These are phyloP conservation scores for Akebia trifoliata DNA, from an alignment of 164 flowering plant species.

Conservation along the genomic window DNA sequence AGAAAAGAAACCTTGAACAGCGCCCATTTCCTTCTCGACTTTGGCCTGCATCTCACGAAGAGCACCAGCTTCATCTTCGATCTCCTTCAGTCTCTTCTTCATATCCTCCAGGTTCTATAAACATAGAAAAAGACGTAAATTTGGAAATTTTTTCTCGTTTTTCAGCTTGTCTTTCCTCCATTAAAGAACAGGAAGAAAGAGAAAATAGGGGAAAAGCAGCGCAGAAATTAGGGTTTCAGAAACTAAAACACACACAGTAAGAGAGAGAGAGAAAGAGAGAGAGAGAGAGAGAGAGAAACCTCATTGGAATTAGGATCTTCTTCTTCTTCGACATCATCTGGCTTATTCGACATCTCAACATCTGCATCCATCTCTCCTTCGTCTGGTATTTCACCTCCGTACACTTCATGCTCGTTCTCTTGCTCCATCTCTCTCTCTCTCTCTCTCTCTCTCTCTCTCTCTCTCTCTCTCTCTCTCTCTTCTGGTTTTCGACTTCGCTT, in stretches of 20 bases:
- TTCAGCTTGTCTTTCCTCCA: too few relatives aligned
- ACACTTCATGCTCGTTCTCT: conserved; percentile 61
- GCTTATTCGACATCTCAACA: conserved; percentile 55
- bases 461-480: too few relatives aligned
- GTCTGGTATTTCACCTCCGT: conserved; percentile 83
- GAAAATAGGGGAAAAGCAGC: background rate
- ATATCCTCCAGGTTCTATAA: conserved; percentile 69
- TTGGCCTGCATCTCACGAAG: conserved; percentile 81
- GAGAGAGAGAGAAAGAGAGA: background rate
- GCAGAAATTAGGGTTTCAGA: conserved; percentile 17
- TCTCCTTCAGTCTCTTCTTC: conserved; percentile 75
- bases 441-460: too few relatives aligned
- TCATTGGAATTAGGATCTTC: conserved; percentile 26
- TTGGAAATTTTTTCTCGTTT: background rate
- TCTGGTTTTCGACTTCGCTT: too few relatives aligned
- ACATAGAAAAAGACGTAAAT: background rate
- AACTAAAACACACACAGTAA: background rate
- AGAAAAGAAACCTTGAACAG: conserved; percentile 45
- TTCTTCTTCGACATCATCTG: conserved; percentile 52
- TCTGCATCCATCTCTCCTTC: conserved; percentile 65
- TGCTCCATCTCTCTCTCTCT: conserved; percentile 9
- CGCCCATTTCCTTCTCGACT: conserved; percentile 83
- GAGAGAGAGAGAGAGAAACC: conserved; percentile 24
- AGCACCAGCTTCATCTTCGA: conserved; percentile 80
- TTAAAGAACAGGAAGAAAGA: background rate